phyloP scores from a whole-genome alignment of 1,284 basidiomycete genomes.

The Fomitiporia mediterranea region DNA sequence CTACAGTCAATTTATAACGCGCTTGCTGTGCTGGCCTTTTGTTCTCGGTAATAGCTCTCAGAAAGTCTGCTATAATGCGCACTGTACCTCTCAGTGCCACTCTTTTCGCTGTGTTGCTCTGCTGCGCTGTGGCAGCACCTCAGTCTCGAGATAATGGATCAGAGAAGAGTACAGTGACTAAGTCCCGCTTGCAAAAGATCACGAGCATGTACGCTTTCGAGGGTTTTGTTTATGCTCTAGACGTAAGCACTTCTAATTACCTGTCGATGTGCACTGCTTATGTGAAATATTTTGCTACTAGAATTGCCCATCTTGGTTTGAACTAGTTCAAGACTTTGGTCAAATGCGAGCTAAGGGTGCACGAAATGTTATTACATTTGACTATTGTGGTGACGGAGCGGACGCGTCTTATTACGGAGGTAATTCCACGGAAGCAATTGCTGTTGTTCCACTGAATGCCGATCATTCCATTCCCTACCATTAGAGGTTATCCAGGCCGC shows the following conservation, averaged over 20 bases:
- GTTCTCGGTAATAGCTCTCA: neutral
- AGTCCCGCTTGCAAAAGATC: constrained; percentile 16
- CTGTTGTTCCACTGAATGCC: too few relatives aligned
- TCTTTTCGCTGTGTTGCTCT: neutral
- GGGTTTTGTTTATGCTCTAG: constrained; percentile 17
- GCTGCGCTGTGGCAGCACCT: neutral
- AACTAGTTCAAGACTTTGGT: constrained; percentile 12
- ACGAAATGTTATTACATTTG: constrained; percentile 20
- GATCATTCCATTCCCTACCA: neutral
- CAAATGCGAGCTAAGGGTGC: constrained; percentile 17
- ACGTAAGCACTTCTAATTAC: neutral
- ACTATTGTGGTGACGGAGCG: constrained; percentile 19
- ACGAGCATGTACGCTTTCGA: constrained; percentile 20
- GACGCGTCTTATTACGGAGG: constrained; percentile 17
- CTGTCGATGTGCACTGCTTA: neutral
- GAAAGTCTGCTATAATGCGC: neutral
- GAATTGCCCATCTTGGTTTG: constrained; percentile 12
- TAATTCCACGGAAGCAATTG: neutral
- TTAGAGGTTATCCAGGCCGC: constrained; percentile 20
- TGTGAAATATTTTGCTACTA: neutral
- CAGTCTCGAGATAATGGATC: neutral
- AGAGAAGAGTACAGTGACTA: neutral
- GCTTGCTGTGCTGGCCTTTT: neutral
- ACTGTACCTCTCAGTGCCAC: neutral
- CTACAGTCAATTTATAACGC: neutral